Evolutionary conservation across 1,284 basidiomycete species (phyloP), one percentile per base, ranked within the genome.

Genomic region (Ustilago crameri): DNA sequence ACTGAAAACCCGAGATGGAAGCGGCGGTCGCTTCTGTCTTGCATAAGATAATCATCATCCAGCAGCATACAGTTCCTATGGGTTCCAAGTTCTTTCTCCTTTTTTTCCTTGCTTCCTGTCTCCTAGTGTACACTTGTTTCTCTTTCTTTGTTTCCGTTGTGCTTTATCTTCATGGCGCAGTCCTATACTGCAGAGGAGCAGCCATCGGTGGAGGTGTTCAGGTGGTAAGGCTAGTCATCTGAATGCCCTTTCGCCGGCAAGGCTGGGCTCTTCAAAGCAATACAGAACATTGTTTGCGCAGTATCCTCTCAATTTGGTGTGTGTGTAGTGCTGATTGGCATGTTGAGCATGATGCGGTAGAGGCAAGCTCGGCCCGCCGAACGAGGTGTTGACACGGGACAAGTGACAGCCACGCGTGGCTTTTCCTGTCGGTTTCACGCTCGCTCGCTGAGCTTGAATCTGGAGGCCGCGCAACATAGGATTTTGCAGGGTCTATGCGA

Each of bases 161-260:
- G 27, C 46, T 37, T 35, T 14, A 24, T 46, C 45, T 54, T 20
- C 9, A 3, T 8, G 22, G 30, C 30, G 30, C 30, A 30, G 30
- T 30, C 30, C 5, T 30, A 5, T 30, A 26, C 17, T 32, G 12
- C 9, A 5, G 10, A 22, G 7, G 18, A 22, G 38, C 27, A 51
- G 44, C 30, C 5, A 15, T 52, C 44, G 26, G 18, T 27, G 9
- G 12, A 9, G 3, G 5, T 22, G 50, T 27, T 45, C 9, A 59
- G 55, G 24, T 62, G 65, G 49, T 51, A 67, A 67, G 64, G 64
- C 64, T 67, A 67, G 64, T 67, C 64, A 57, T 55, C 30, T 12
- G 30, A 30, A 12, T 12, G 12, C 12, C 17, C 64, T 43, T 30
- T 37, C 17, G 35, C 35, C 35, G 35, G 35, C 35, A 5, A 7